A percentile compares a stretch with the other conserved stretches of the same genome.
phyloP scores from a whole-genome alignment of 345 rosid species.

The Nephelium lappaceum region DNA sequence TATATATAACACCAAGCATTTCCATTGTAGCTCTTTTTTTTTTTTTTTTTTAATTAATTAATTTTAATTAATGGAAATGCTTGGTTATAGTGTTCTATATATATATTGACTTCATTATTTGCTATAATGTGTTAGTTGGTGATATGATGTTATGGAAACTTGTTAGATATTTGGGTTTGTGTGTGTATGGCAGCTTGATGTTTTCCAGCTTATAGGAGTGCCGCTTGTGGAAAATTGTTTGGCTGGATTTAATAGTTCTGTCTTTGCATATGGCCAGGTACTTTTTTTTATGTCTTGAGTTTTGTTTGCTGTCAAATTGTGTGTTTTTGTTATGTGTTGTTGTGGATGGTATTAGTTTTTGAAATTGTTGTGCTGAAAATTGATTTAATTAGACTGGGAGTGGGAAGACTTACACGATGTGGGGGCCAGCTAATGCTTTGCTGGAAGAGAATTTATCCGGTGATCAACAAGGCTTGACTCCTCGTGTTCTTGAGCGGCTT shows the following conservation, averaged over 20 bases:
- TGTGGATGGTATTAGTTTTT: slow-evolving; percentile 3
- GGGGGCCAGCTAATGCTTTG: slow-evolving; percentile 94
- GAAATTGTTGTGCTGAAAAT: slow-evolving; percentile 7
- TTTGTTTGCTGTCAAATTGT: not conserved
- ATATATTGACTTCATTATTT: not conserved
- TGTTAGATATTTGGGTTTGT: too few species aligned
- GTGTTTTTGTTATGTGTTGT: slow-evolving; percentile 2
- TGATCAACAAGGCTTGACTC: slow-evolving; percentile 89
- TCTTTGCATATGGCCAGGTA: slow-evolving; percentile 99
- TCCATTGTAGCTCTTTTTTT: too few species aligned
- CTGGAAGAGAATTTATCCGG: slow-evolving; percentile 58
- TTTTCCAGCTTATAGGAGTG: slow-evolving; percentile 82
- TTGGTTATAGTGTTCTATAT: too few species aligned
- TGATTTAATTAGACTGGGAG: slow-evolving; percentile 77
- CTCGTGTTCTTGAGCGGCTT: slow-evolving; percentile 82
- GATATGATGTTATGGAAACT: too few species aligned
- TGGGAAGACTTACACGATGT: slow-evolving; percentile 96
- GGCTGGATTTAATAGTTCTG: slow-evolving; percentile 97
- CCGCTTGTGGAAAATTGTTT: slow-evolving; percentile 96
- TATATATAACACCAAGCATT: too few species aligned
- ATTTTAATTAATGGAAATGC: too few species aligned
- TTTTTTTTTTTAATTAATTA: too few species aligned
- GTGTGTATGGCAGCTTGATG: slow-evolving; percentile 55
- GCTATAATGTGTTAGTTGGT: too few species aligned
- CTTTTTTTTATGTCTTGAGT: slow-evolving; percentile 4